Evolutionary conservation across 2,329 filamentous ascomycete genomes (phyloP).

Genomic region (Dothistroma pini): DNA sequence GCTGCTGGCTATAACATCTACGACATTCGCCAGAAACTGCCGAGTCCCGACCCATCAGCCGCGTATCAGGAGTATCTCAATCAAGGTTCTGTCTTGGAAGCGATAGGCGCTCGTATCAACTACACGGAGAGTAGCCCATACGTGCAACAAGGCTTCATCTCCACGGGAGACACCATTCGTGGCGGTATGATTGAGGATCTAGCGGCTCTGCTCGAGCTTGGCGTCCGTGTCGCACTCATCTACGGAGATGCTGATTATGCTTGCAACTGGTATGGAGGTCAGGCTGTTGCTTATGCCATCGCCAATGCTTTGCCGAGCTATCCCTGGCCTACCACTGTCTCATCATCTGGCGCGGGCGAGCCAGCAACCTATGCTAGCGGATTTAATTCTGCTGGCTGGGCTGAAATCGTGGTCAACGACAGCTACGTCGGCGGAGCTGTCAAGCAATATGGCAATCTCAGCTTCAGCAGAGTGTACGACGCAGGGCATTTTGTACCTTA

Average conservation of each 20-base stretch:
- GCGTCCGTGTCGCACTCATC: constrained; percentile 58
- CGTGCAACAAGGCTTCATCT: constrained; percentile 42
- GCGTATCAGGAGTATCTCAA: constrained; percentile 53
- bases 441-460: constrained; percentile 68
- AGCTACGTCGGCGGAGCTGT: constrained; percentile 68
- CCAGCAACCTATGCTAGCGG: constrained; percentile 44
- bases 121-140: constrained; percentile 43
- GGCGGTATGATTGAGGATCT: constrained; percentile 40
- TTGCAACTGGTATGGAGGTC: constrained; percentile 60
- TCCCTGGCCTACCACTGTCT: constrained; percentile 14
- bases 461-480: constrained; percentile 51
- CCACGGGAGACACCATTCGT: constrained; percentile 46
- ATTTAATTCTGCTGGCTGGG: constrained; percentile 68
- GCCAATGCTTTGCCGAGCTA: constrained; percentile 21
- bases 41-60: constrained; percentile 54
- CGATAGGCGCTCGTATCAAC: constrained; percentile 51
- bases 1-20: constrained; percentile 36
- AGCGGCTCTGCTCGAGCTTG: constrained; percentile 40
- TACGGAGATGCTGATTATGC: constrained; percentile 60
- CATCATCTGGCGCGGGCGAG: constrained; percentile 5
- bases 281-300: constrained; percentile 22
- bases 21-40: constrained; percentile 50
- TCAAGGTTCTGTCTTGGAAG: constrained; percentile 43
- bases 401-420: constrained; percentile 65
- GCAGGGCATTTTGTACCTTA: constrained; percentile 52